Percentiles rank a stretch among this genome's conserved stretches.
Conservation (phyloP, 2,329 filamentous ascomycete genomes). For the Ascocoryne sarcoides region DNA sequence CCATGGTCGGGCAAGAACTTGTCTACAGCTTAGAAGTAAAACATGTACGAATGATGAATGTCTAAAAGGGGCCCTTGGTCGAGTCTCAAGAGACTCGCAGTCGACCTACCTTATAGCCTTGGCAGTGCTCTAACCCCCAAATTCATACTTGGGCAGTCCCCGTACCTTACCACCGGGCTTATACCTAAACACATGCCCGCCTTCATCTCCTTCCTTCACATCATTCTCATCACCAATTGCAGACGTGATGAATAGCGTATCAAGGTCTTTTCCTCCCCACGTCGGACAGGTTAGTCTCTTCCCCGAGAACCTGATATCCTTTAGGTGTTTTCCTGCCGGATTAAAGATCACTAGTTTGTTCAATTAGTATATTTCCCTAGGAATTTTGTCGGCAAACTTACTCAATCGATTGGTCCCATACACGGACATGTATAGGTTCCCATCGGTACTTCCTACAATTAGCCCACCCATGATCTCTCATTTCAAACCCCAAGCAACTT, state of each 20-base stretch:
- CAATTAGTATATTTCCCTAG: background rate
- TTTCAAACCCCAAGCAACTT: conserved; percentile 8
- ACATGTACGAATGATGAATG: too few relatives aligned
- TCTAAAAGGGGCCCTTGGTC: too few relatives aligned
- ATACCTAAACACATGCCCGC: conserved; percentile 31
- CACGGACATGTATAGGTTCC: conserved; percentile 32
- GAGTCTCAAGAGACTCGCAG: too few relatives aligned
- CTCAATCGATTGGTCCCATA: conserved; percentile 29
- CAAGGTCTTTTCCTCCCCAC: conserved; percentile 30
- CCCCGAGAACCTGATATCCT: conserved; percentile 29
- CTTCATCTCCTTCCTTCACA: conserved; percentile 25
- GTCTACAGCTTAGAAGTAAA: too few relatives aligned
- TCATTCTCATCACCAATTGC: conserved; percentile 19
- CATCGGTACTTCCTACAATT: conserved; percentile 22
- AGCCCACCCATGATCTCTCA: background rate
- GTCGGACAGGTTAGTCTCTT: conserved; percentile 31
- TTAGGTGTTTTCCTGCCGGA: conserved; percentile 27
- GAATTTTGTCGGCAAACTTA: conserved; percentile 2
- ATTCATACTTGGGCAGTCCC: conserved; percentile 30
- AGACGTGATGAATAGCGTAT: conserved; percentile 29
- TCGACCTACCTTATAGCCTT: too few relatives aligned
- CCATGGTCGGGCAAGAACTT: too few relatives aligned
- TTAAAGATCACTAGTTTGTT: conserved; percentile 24
- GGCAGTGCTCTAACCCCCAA: conserved; percentile 23
- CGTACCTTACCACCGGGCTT: conserved; percentile 15